phyloP scores from a whole-genome alignment of 305 asterid genomes.

The Solanum hybrid region DNA sequence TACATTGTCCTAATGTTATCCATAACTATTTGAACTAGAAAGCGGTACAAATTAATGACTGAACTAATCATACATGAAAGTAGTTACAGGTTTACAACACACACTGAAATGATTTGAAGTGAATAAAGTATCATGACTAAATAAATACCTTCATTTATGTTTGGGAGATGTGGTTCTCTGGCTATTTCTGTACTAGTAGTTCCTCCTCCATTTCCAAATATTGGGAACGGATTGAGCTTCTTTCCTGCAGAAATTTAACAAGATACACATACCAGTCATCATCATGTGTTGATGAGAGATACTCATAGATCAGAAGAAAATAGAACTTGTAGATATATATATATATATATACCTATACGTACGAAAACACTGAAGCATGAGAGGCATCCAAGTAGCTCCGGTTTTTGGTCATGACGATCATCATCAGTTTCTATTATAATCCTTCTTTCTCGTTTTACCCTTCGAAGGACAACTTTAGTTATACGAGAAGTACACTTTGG shows the following conservation, averaged over 20 bases:
- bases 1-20: neutral
- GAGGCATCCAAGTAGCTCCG: slow-evolving; percentile 41
- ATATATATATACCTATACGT: slow-evolving; percentile 7
- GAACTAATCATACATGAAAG: no score
- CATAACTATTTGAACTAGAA: neutral
- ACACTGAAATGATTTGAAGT: neutral
- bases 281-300: neutral
- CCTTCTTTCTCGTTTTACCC: slow-evolving; percentile 17
- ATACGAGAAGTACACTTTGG: slow-evolving; percentile 47
- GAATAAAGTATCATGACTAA: no score
- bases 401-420: neutral
- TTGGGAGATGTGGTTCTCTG: neutral
- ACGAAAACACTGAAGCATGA: slow-evolving; percentile 53
- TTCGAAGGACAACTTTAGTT: slow-evolving; percentile 51
- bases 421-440: neutral
- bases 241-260: slow-evolving; percentile 20
- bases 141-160: neutral
- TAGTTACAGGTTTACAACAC: neutral
- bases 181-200: neutral
- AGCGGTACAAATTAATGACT: no score
- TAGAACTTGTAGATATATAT: no score
- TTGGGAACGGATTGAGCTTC: slow-evolving; percentile 22
- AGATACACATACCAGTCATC: neutral
- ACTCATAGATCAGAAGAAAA: neutral
- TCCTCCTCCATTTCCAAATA: slow-evolving; percentile 16